These are phyloP conservation scores for Geum urbanum DNA, from an alignment of 306 rosid genomes.

Conservation along the genomic window DNA sequence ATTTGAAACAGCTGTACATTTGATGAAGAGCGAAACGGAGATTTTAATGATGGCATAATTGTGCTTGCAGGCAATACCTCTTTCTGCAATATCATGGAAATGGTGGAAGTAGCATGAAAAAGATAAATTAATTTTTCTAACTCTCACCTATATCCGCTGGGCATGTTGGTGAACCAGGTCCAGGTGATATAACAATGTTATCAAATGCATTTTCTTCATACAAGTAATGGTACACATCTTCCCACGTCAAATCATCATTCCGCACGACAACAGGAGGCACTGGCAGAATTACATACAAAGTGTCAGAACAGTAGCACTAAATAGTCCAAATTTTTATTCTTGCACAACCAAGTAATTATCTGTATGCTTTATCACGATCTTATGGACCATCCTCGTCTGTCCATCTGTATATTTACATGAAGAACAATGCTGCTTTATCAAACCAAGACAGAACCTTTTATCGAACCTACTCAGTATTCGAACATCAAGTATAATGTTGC, in stretches of 20 bases:
- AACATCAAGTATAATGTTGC: background rate
- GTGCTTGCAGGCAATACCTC: background rate
- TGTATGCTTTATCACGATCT: background rate
- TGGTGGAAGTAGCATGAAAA: slow-evolving; percentile 12
- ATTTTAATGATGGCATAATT: background rate
- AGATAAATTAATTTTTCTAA: slow-evolving; percentile 15
- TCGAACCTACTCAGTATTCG: background rate
- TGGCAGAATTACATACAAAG: slow-evolving; percentile 39
- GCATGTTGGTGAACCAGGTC: slow-evolving; percentile 94
- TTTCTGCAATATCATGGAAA: slow-evolving; percentile 7
- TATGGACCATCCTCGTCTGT: background rate
- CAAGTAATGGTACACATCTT: slow-evolving; percentile 61
- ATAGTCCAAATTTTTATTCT: background rate
- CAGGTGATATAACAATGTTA: slow-evolving; percentile 96
- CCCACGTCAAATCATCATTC: slow-evolving; percentile 85
- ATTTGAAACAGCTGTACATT: no score
- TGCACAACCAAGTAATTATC: background rate
- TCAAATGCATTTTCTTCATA: slow-evolving; percentile 88
- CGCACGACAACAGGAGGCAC: slow-evolving; percentile 90
- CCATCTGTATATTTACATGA: background rate
- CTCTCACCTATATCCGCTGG: slow-evolving; percentile 78
- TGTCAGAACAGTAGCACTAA: slow-evolving; percentile 5
- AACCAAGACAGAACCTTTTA: background rate
- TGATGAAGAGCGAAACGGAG: background rate
- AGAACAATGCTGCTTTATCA: background rate